These are phyloP conservation scores for Skeletonema menzelii DNA, from an alignment of 108 stramenopile species.

Conservation along the genomic window DNA sequence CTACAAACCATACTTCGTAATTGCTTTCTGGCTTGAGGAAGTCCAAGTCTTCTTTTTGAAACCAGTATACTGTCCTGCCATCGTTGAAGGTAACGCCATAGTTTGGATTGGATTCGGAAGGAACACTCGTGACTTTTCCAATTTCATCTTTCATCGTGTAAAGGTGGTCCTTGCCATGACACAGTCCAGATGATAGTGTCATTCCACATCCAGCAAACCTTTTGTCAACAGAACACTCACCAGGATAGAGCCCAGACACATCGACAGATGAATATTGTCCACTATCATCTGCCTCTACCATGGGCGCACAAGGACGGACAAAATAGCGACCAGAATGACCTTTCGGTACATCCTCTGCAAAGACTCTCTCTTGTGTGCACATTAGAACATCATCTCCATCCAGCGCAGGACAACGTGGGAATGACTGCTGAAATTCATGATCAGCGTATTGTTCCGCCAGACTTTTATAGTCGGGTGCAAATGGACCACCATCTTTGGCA, in stretches of 20 bases:
- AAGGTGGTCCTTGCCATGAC: constrained; percentile 25
- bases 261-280: constrained; percentile 32
- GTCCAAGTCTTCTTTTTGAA: constrained; percentile 50
- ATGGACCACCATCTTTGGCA: constrained; percentile 38
- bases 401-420: constrained; percentile 48
- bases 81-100: constrained; percentile 72
- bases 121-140: constrained; percentile 44
- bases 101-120: constrained; percentile 12
- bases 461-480: constrained; percentile 19
- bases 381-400: constrained; percentile 41
- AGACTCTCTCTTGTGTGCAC: constrained; percentile 34
- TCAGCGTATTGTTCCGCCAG: constrained; percentile 28
- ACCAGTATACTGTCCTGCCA: constrained; percentile 62
- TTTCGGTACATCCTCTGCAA: constrained; percentile 22
- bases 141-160: constrained; percentile 50
- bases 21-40: constrained; percentile 51
- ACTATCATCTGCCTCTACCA: constrained; percentile 22
- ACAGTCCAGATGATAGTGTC: constrained; percentile 6
- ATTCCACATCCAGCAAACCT: constrained; percentile 32
- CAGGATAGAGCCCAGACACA: constrained; percentile 32
- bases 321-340: constrained; percentile 26
- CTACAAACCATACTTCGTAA: constrained; percentile 74
- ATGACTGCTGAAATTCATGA: constrained; percentile 21
- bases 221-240: constrained; percentile 29
- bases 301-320: constrained; percentile 10